Conservation (phyloP, 2,329 filamentous ascomycete species). For the Paraphoma sp. region DNA sequence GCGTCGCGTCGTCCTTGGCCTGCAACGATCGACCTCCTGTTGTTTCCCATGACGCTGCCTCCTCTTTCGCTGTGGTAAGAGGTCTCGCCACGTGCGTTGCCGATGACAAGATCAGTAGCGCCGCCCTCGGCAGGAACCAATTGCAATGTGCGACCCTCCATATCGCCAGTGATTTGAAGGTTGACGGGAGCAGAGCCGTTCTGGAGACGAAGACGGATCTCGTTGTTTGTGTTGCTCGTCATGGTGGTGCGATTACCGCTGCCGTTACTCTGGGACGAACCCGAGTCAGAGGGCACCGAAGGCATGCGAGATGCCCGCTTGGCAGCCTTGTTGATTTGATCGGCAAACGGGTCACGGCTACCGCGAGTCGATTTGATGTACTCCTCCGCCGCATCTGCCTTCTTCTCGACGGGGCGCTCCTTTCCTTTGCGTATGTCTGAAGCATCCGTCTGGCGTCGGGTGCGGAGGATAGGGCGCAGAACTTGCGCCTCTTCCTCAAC, state of each 20-base stretch:
- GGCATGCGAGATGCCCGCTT: slow-evolving; percentile 32
- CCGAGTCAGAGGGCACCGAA: slow-evolving; percentile 37
- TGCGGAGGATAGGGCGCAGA: slow-evolving; percentile 9
- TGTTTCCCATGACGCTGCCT: slow-evolving; percentile 29
- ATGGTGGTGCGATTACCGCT: slow-evolving; percentile 37
- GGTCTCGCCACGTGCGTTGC: slow-evolving; percentile 29
- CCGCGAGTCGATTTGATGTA: slow-evolving; percentile 42
- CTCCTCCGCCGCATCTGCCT: slow-evolving; percentile 29
- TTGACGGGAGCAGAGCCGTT: slow-evolving; percentile 31
- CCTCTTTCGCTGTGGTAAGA: slow-evolving; percentile 38
- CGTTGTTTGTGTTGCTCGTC: slow-evolving; percentile 37
- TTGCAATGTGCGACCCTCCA: slow-evolving; percentile 46
- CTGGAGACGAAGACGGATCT: slow-evolving; percentile 46
- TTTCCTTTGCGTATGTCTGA: slow-evolving; percentile 22
- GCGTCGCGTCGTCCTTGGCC: slow-evolving; percentile 31
- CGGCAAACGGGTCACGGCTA: slow-evolving; percentile 29
- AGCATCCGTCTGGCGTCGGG: slow-evolving; percentile 33
- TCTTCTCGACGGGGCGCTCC: slow-evolving; percentile 22
- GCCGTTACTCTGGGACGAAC: slow-evolving; percentile 32
- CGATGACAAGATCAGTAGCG: slow-evolving; percentile 47
- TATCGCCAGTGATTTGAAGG: slow-evolving; percentile 45
- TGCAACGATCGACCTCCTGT: slow-evolving; percentile 22
- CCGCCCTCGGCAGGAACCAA: slow-evolving; percentile 42
- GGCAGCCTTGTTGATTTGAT: slow-evolving; percentile 37
- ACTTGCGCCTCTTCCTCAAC: slow-evolving; percentile 9